phyloP scores from a whole-genome alignment of 2,329 filamentous ascomycete genomes.

The Fusarium sp. region DNA sequence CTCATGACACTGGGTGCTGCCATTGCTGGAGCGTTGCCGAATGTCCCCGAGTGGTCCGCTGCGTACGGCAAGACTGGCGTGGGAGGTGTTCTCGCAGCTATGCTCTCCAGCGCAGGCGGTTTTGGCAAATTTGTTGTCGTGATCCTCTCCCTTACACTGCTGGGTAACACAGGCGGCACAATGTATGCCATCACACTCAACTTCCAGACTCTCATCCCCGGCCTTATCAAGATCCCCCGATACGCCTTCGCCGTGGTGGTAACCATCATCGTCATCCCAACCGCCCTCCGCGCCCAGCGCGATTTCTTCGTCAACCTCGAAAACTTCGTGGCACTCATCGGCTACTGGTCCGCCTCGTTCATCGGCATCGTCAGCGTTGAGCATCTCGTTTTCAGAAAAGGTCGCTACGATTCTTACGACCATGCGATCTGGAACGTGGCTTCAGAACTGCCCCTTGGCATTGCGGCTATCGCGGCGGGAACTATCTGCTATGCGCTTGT shows the following conservation, averaged over 20 bases:
- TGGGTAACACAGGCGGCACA: conserved; percentile 70
- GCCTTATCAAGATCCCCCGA: conserved; percentile 66
- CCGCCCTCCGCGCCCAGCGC: conserved; percentile 65
- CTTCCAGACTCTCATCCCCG: conserved; percentile 71
- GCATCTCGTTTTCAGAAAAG: conserved; percentile 61
- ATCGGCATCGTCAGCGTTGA: conserved; percentile 62
- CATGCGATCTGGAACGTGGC: conserved; percentile 61
- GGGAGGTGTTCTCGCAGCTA: conserved; percentile 69
- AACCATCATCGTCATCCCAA: conserved; percentile 69
- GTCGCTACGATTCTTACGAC: conserved; percentile 59
- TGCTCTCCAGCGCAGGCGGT: conserved; percentile 67
- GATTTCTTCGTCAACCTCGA: conserved; percentile 68
- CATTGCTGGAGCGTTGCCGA: conserved; percentile 70
- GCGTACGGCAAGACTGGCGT: conserved; percentile 65
- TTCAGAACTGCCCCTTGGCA: conserved; percentile 57
- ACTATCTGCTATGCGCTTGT: conserved; percentile 62
- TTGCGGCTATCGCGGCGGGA: conserved; percentile 60
- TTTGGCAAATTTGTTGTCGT: conserved; percentile 73
- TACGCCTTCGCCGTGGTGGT: conserved; percentile 68
- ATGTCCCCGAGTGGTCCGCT: conserved; percentile 64
- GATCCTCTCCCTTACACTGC: conserved; percentile 65
- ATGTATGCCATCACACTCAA: conserved; percentile 73
- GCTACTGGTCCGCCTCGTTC: conserved; percentile 69
- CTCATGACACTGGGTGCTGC: conserved; percentile 73
- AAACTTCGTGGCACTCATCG: conserved; percentile 68